Conservation (phyloP, 2,329 filamentous ascomycete genomes). For the Whalleya microplaca region DNA sequence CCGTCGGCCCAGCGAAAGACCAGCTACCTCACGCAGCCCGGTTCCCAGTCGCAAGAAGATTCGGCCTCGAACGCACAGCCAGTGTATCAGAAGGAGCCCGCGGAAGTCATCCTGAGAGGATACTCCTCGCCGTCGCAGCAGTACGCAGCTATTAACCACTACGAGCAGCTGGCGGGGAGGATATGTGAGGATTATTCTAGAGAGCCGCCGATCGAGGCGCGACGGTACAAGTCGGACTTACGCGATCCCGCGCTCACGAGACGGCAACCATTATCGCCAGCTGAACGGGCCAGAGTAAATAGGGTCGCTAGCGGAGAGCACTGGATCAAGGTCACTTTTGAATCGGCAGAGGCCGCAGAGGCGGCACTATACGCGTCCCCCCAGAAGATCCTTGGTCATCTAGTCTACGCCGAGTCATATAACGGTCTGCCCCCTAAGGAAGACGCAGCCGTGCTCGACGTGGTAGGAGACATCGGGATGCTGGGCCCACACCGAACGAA, state of each 20-base stretch:
- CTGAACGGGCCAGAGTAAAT: constrained; percentile 79
- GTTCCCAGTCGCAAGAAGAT: constrained; percentile 42
- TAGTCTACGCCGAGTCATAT: constrained; percentile 74
- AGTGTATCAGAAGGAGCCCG: constrained; percentile 45
- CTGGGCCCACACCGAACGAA: constrained; percentile 32
- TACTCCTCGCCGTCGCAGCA: constrained; percentile 68
- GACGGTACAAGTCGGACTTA: constrained; percentile 74
- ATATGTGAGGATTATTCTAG: constrained; percentile 95
- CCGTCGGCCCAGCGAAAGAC: constrained; percentile 38
- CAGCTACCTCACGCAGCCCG: constrained; percentile 41
- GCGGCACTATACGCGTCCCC: constrained; percentile 71
- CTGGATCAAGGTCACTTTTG: constrained; percentile 90
- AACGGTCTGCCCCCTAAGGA: constrained; percentile 64
- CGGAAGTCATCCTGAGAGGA: constrained; percentile 84
- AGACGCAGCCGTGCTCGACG: constrained; percentile 65
- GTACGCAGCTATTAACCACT: constrained; percentile 89
- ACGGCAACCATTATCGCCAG: constrained; percentile 65
- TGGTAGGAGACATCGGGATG: constrained; percentile 45
- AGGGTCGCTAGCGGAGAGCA: constrained; percentile 81
- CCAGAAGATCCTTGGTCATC: constrained; percentile 70
- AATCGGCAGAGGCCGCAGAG: constrained; percentile 72
- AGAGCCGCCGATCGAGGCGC: constrained; percentile 72
- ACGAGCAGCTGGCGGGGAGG: constrained; percentile 80
- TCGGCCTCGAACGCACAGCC: constrained; percentile 30
- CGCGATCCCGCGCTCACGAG: constrained; percentile 73